Conservation (phyloP, 2,329 filamentous ascomycete species). For the Zymoseptoria crescenta region DNA sequence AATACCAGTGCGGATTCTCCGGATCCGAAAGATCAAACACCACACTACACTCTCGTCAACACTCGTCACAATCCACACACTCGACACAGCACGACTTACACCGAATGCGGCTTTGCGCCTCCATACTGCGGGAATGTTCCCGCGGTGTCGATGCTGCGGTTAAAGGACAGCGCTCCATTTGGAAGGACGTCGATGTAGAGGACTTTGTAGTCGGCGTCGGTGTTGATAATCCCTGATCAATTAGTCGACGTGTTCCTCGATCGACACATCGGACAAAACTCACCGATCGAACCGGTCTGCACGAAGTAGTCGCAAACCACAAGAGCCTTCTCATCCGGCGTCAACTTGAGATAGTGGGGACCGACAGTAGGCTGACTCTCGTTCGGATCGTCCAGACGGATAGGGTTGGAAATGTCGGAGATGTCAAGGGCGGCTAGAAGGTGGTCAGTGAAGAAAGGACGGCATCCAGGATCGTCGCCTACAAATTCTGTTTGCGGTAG, state of each 20-base stretch:
- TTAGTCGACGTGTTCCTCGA: not conserved
- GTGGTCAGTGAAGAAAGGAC: too few species aligned
- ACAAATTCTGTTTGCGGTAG: constrained; percentile 51
- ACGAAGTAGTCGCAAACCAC: constrained; percentile 61
- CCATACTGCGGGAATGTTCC: constrained; percentile 42
- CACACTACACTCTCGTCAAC: not conserved
- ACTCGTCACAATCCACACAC: constrained; percentile 43
- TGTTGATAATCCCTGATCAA: constrained; percentile 43
- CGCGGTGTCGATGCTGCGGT: constrained; percentile 46
- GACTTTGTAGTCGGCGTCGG: constrained; percentile 54
- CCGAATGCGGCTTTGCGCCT: constrained; percentile 51
- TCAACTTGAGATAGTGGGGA: constrained; percentile 57
- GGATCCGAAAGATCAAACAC: not conserved
- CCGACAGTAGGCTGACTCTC: constrained; percentile 53
- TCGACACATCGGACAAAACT: not conserved
- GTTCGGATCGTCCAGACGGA: constrained; percentile 53
- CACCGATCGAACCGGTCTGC: constrained; percentile 52
- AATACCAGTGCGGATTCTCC: not conserved
- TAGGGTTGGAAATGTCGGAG: constrained; percentile 51
- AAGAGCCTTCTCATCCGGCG: constrained; percentile 56
- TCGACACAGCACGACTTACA: constrained; percentile 29
- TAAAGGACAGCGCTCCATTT: constrained; percentile 51
- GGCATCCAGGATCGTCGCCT: not conserved
- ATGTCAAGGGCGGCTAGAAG: constrained; percentile 49
- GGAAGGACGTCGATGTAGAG: constrained; percentile 53